Percentiles rank a stretch among this genome's conserved stretches.
Evolutionary conservation across 345 rosid genomes (phyloP).

Genomic region (Excoecaria agallocha): DNA sequence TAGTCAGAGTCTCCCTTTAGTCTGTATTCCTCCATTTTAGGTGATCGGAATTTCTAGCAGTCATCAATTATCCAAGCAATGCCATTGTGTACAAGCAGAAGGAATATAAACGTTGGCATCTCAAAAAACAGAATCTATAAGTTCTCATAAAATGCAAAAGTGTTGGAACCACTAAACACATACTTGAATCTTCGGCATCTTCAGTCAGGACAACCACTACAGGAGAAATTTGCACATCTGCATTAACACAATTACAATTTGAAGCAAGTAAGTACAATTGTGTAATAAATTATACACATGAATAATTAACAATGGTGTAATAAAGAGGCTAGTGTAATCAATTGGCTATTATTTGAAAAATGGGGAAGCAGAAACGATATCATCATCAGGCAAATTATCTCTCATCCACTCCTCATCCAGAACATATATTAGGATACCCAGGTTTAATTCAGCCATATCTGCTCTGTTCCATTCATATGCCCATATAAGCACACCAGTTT

Average conservation of each 20-base stretch:
- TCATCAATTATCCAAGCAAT: too few relatives aligned
- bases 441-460: conserved; percentile 64
- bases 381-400: conserved; percentile 86
- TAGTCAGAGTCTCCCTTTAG: too few relatives aligned
- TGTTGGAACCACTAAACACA: conserved; percentile 10
- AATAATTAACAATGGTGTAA: background rate
- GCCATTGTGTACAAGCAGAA: too few relatives aligned
- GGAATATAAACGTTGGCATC: background rate
- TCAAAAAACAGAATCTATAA: background rate
- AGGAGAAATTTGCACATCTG: conserved; percentile 83
- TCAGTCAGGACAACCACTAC: conserved; percentile 69
- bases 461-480: conserved; percentile 6
- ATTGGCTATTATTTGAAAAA: background rate
- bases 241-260: conserved; percentile 2
- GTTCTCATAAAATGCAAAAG: background rate
- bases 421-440: conserved; percentile 80
- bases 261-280: background rate
- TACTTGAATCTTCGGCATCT: conserved; percentile 92
- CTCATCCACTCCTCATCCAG: conserved; percentile 98
- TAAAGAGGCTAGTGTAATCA: background rate
- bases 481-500: background rate
- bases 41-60: too few relatives aligned
- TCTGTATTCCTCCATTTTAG: too few relatives aligned
- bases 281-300: background rate
- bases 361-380: conserved; percentile 31